phyloP scores from a whole-genome alignment of 2,329 filamentous ascomycete genomes.

The Zymoseptoria brevis region DNA sequence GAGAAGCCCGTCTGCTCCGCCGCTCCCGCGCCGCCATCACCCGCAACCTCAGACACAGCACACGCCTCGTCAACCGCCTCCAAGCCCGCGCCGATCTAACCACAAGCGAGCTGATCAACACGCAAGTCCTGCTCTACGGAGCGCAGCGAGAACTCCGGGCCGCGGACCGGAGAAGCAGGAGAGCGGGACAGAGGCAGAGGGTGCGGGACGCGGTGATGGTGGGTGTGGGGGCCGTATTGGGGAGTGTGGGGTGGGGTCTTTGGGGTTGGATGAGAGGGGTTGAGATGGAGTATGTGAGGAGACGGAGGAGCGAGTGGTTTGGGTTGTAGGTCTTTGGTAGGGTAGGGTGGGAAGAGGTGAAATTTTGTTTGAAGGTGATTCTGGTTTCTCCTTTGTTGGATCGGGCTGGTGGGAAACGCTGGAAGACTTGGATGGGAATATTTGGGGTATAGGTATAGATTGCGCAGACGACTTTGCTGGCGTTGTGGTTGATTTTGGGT shows the following conservation, averaged over 20 bases:
- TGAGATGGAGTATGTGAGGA: neutral
- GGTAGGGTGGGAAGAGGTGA: neutral
- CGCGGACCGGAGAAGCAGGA: neutral
- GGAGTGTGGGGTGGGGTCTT: neutral
- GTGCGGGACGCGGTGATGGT: neutral
- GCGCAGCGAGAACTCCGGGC: neutral
- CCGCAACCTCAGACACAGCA: neutral
- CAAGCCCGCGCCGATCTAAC: neutral
- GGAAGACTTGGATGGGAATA: no score
- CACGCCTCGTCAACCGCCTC: neutral
- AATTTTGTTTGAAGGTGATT: no score
- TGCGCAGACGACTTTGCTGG: neutral
- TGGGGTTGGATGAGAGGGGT: neutral
- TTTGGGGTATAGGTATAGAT: neutral
- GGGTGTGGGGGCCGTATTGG: neutral
- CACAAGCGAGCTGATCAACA: neutral
- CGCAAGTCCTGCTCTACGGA: neutral
- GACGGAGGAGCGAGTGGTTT: neutral
- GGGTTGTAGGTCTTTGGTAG: neutral
- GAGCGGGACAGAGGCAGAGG: neutral
- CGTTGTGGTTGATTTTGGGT: neutral
- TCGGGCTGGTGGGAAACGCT: no score
- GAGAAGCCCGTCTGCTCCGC: neutral
- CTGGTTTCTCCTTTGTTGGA: no score
- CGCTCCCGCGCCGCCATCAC: neutral